Percentiles rank a stretch among this genome's conserved stretches.
These are phyloP conservation scores for Nelumbo lutea DNA, from an alignment of 164 flowering plant genomes.

Conservation along the genomic window DNA sequence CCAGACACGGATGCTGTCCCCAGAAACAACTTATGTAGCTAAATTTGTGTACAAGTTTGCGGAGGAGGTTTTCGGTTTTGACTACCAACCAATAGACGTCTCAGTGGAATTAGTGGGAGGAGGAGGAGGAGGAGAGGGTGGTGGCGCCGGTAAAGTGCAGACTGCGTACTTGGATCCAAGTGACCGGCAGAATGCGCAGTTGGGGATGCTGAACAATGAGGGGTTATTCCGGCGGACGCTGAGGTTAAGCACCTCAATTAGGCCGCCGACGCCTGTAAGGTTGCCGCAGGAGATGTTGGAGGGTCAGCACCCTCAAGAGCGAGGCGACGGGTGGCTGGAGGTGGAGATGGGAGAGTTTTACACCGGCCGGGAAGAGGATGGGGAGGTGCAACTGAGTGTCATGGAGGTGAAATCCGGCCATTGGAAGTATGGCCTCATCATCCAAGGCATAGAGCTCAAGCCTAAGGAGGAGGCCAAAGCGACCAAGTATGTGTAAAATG, in stretches of 20 bases:
- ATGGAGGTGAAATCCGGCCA: constrained; percentile 29
- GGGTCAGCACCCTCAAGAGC: constrained; percentile 17
- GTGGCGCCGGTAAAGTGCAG: background rate
- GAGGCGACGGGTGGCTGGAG: constrained; percentile 61
- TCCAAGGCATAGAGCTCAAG: constrained; percentile 65
- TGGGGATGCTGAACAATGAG: too few species aligned
- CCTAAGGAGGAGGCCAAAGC: constrained; percentile 23
- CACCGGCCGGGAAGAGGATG: constrained; percentile 22
- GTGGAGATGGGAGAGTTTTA: constrained; percentile 50
- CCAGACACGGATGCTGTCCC: constrained; percentile 23
- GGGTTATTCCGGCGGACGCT: too few species aligned
- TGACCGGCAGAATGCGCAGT: too few species aligned
- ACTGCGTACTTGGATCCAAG: background rate
- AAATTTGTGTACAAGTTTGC: constrained; percentile 26
- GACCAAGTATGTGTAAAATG: too few species aligned
- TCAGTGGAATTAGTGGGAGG: constrained; percentile 13
- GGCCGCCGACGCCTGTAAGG: too few species aligned
- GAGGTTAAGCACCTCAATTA: too few species aligned
- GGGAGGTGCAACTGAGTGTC: constrained; percentile 37
- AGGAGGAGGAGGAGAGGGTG: background rate
- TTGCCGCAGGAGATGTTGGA: too few species aligned
- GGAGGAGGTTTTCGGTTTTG: constrained; percentile 14
- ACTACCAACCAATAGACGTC: constrained; percentile 14
- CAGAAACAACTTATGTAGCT: constrained; percentile 26
- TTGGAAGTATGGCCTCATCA: constrained; percentile 47